Base-by-base conservation (phyloP, 1,284 basidiomycete genomes). In the Boletus sp. region DNA sequence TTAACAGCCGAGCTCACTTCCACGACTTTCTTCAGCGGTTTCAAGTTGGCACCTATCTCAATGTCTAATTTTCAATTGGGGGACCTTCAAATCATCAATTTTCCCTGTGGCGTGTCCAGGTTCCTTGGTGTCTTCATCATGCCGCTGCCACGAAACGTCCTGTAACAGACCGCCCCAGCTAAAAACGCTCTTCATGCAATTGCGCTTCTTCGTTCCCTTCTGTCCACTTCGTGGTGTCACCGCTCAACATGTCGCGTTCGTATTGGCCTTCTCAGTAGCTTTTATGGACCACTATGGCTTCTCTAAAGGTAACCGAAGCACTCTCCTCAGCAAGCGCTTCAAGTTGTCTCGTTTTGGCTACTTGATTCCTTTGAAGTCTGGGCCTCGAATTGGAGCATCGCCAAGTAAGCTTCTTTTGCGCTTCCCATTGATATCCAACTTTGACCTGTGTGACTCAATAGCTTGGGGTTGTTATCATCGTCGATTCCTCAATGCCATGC, bases 401-500 rank as follows among this genome's bases (percentile, higher is more conserved):
- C 89, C 73, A 83, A 83, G 89, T 90, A 64, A 63, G 83, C 68
- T 23, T 50, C 21, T 14, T 23, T 40, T 9, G 14, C 3, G 4
- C 2, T 31, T 1, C 11, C 13, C 38, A 23, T 47, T 28, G 19
- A 11, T 27, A 6, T 13, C 14, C 51, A 49, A 8, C 27, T 23
- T 43, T 57, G 56, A 60, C 51, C 23, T 1, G 27, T 31, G 10
- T 16, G 30, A 35, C n/a, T n/a, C 14, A 17, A 21, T 64, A 90
- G 89, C 59, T 89, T 97, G 95, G 95, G 94, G 93, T n/a, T 17
- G 89, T 95, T 0, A 90, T 90, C 2, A 83, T 88, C 56, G 83
- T 93, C 62, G 93, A 94, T 69, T 86, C 90, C 82, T 98, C 21
- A 94, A 97, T 72, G 97, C 95, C 0, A 88, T 98, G 77, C 81